Conservation (phyloP, 2,329 filamentous ascomycete genomes). For the Escovopsis sp. region DNA sequence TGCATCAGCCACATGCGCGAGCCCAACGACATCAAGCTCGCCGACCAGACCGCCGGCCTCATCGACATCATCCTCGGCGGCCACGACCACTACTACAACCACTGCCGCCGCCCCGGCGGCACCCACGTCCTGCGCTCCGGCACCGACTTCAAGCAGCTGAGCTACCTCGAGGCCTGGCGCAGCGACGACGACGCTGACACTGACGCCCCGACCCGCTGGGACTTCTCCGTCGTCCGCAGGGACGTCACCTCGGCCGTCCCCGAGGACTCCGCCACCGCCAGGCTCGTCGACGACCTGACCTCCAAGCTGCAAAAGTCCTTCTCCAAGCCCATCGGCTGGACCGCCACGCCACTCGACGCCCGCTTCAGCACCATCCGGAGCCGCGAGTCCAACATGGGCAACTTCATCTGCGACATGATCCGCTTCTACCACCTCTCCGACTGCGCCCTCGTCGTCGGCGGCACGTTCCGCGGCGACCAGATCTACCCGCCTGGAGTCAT, state of each 20-base stretch:
- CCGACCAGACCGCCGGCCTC: constrained; percentile 47
- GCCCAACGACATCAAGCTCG: constrained; percentile 79
- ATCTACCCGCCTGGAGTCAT: constrained; percentile 73
- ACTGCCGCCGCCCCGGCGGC: constrained; percentile 55
- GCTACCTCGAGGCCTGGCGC: constrained; percentile 66
- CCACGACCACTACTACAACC: constrained; percentile 79
- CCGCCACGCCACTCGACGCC: constrained; percentile 66
- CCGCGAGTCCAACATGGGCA: constrained; percentile 70
- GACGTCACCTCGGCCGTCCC: constrained; percentile 58
- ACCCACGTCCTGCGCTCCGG: constrained; percentile 78
- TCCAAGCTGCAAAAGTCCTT: constrained; percentile 60
- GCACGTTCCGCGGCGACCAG: constrained; percentile 77
- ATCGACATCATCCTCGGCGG: constrained; percentile 80
- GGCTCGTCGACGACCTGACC: constrained; percentile 54
- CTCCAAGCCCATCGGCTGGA: constrained; percentile 73
- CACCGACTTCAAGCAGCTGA: constrained; percentile 83
- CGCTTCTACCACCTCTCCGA: constrained; percentile 67
- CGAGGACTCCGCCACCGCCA: constrained; percentile 44
- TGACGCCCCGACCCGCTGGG: constrained; percentile 39
- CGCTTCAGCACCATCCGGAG: constrained; percentile 71
- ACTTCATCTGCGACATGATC: constrained; percentile 89
- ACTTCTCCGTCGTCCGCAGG: constrained; percentile 61
- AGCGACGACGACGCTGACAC: constrained; percentile 21
- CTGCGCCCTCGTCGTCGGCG: constrained; percentile 70
- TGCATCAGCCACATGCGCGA: constrained; percentile 77